Base-by-base conservation (phyloP, 805 yeast species). In the Tetrapisispora taiwanensis region DNA sequence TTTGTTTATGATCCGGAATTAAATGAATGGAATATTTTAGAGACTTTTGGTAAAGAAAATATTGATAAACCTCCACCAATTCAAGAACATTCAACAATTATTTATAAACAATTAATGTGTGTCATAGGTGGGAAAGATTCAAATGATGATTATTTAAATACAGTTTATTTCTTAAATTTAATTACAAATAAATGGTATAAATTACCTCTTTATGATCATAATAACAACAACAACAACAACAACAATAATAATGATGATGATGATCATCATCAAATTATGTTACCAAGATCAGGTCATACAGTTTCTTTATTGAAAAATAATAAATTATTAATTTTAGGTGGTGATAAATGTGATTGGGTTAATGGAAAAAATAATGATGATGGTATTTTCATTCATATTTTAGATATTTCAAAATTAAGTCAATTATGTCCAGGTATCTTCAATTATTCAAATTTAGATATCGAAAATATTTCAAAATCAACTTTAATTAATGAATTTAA, bases 271-370 rank as follows among this genome's bases (percentile, higher is more conserved):
- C 26, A 22, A 53, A 63, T 65, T 33, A 95, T 96, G 1, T 83
- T 88, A 36, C 78, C 90, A 13, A 76, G 97, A 53, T 84, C 90
- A 49, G 97, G 97, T 8, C 98, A 92, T 65, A 78, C 95, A 7
- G 67, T 90, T 65, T 79, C 97, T 1, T 62, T 84, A 44, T 69
- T 81, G 40, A 75, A 71, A 24, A 76, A 76, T 48, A 77, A 84
- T 56, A 84, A 81, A 63, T 58, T 90, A 32, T 59, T 89, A 13
- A 76, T 90, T n/a, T 80, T 94, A 83, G 97, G 98, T 38, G 97
- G 98, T 47, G 95, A 87, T 62, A 75, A 79, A 52, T 73, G 76
- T 50, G 90, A 84, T 57, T 79, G 75, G 55, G 79, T 81, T 5
- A 62, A 65, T 36, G 58, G 67, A 26, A 70, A 70, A 20, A 72